Evolutionary conservation across 75 land plant species (phyloP).

Genomic region (Picea glauca): DNA sequence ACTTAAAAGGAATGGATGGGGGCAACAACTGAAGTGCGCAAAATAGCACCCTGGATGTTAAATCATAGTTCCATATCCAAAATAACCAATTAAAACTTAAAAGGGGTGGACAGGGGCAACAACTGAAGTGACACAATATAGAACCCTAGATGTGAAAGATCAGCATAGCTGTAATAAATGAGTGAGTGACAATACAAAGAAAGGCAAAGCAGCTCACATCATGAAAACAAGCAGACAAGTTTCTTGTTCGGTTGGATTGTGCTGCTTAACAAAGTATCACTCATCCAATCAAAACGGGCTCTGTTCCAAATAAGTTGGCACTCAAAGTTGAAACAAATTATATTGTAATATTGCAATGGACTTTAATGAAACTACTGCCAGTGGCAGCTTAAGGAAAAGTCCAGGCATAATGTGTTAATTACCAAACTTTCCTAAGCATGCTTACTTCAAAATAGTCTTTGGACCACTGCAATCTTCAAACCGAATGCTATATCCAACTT

Average conservation of each 20-base stretch:
- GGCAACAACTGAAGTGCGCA: background rate
- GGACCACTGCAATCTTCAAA: conserved; percentile 50
- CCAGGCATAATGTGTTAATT: background rate
- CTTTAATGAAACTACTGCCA: background rate
- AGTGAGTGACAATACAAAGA: too few species aligned
- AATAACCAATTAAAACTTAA: too few species aligned
- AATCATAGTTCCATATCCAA: too few species aligned
- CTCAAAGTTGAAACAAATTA: background rate
- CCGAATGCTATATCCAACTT: conserved; percentile 47
- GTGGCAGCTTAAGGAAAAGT: background rate
- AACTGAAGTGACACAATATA: background rate
- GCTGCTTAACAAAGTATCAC: background rate
- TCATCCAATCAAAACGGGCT: background rate
- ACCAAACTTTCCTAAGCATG: background rate
- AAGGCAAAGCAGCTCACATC: too few species aligned
- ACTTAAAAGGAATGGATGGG: too few species aligned
- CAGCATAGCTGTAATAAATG: background rate
- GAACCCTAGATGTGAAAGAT: background rate
- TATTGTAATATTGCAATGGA: background rate
- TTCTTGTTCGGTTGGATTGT: background rate
- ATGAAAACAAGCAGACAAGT: background rate
- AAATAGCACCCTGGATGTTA: background rate
- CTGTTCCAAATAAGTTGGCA: background rate
- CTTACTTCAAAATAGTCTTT: conserved; percentile 44
- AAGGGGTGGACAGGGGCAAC: too few species aligned